Percentiles rank a stretch among this genome's conserved stretches.
These are phyloP conservation scores for Aurantiochytrium sp. DNA, from an alignment of 108 stramenopile genomes.

Conservation along the genomic window DNA sequence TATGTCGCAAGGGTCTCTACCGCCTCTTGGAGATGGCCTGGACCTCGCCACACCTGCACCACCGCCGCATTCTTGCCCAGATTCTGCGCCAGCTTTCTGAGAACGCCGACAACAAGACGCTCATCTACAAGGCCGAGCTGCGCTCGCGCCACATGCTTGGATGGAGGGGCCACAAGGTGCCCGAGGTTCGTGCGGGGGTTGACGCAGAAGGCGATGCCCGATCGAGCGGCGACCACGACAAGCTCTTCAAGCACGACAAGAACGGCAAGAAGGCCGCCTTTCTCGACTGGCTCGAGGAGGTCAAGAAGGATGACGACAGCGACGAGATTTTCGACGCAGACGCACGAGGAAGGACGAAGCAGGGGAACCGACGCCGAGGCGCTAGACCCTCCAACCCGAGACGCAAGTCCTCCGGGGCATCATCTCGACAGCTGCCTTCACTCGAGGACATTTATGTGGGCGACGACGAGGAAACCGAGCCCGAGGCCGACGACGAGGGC, in stretches of 20 bases:
- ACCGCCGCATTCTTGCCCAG: not conserved
- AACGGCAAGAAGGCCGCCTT: not conserved
- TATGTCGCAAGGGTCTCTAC: slow-evolving; percentile 6
- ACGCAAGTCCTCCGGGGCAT: no score
- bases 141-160: not conserved
- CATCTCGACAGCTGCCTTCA: not conserved
- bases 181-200: not conserved
- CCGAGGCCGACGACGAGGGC: not conserved
- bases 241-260: not conserved
- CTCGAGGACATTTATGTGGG: not conserved
- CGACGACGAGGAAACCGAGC: not conserved
- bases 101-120: slow-evolving; percentile 9
- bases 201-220: not conserved
- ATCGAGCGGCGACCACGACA: not conserved
- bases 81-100: not conserved
- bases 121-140: slow-evolving; percentile 21
- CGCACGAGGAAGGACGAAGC: no score
- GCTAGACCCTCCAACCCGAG: not conserved
- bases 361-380: not conserved
- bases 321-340: not conserved
- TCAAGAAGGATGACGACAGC: not conserved
- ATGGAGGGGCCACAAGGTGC: not conserved
- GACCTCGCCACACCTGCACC: not conserved
- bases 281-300: not conserved
- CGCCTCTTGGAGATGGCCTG: not conserved